These are phyloP conservation scores for Gossypium sturtianum DNA, from an alignment of 345 rosid species.

Conservation along the genomic window DNA sequence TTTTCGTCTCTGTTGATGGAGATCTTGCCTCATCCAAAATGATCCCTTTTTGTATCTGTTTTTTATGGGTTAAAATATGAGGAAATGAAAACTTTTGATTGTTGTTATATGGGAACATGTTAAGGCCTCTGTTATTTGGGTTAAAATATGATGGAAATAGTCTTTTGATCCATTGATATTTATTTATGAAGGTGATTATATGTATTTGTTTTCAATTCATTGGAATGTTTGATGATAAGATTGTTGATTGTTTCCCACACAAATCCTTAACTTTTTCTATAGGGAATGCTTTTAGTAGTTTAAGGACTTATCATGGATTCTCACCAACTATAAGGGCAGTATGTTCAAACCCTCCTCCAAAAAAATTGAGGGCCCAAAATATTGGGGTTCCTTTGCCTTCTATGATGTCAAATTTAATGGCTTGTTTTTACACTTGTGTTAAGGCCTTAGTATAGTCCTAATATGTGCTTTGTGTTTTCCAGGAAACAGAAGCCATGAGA, in stretches of 20 bases:
- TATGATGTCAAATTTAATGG: too few species aligned
- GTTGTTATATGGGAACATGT: background rate
- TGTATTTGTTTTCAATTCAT: background rate
- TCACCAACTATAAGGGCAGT: background rate
- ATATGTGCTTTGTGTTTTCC: constrained; percentile 10
- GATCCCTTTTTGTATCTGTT: background rate
- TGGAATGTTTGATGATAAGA: background rate
- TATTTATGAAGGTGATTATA: background rate
- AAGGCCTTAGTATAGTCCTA: background rate
- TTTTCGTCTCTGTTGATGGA: background rate
- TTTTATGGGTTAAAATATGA: background rate
- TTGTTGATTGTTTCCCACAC: background rate
- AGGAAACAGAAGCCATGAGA: constrained; percentile 61
- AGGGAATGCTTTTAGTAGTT: background rate
- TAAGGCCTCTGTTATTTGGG: background rate
- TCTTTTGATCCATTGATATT: background rate
- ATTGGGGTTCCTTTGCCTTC: background rate
- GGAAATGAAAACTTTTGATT: background rate
- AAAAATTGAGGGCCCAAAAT: background rate
- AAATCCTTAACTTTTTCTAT: background rate
- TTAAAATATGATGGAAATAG: background rate
- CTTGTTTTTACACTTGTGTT: background rate
- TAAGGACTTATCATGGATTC: background rate
- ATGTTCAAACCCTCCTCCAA: background rate
- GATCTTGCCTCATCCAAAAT: constrained; percentile 1